phyloP scores from a whole-genome alignment of 768 basidiomycete species.

The Chalciporus piperatus region DNA sequence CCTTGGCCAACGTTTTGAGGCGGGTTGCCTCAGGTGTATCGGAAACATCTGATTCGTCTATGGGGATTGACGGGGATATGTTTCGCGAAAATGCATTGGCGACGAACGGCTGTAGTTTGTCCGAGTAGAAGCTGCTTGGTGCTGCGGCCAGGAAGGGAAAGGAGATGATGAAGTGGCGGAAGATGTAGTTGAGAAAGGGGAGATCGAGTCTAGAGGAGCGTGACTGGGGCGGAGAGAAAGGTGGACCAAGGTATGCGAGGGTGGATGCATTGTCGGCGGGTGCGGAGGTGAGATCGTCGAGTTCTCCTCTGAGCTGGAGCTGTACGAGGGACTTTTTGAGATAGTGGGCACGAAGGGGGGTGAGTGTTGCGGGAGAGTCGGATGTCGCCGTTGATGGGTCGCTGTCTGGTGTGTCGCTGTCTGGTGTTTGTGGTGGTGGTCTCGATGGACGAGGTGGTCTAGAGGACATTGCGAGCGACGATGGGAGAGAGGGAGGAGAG shows the following conservation, averaged over 20 bases:
- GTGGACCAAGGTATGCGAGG: constrained; percentile 84
- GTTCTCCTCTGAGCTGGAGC: constrained; percentile 81
- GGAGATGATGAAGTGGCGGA: constrained; percentile 88
- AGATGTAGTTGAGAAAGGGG: constrained; percentile 86
- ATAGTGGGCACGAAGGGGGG: constrained; percentile 92
- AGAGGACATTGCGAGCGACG: neutral
- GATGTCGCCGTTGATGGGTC: neutral
- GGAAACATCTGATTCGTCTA: constrained; percentile 50
- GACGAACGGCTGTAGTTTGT: constrained; percentile 94
- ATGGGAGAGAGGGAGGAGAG: neutral
- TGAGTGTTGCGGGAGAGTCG: constrained; percentile 42
- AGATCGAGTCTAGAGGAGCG: constrained; percentile 62
- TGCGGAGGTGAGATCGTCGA: constrained; percentile 59
- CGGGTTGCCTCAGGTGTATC: constrained; percentile 58
- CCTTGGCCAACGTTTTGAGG: constrained; percentile 66
- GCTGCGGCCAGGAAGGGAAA: constrained; percentile 94
- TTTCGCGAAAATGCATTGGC: constrained; percentile 80
- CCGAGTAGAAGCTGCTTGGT: constrained; percentile 87
- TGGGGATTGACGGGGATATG: constrained; percentile 55
- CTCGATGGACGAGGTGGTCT: constrained; percentile 13
- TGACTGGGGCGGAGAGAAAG: constrained; percentile 73
- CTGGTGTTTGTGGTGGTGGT: neutral
- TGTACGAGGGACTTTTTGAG: constrained; percentile 94
- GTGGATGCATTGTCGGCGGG: constrained; percentile 48
- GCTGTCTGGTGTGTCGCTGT: neutral